Percentiles rank a stretch among this genome's conserved stretches.
Evolutionary conservation across 78 protist genomes (phyloP).

Genomic region (Planoprotostelium fungivorum): DNA sequence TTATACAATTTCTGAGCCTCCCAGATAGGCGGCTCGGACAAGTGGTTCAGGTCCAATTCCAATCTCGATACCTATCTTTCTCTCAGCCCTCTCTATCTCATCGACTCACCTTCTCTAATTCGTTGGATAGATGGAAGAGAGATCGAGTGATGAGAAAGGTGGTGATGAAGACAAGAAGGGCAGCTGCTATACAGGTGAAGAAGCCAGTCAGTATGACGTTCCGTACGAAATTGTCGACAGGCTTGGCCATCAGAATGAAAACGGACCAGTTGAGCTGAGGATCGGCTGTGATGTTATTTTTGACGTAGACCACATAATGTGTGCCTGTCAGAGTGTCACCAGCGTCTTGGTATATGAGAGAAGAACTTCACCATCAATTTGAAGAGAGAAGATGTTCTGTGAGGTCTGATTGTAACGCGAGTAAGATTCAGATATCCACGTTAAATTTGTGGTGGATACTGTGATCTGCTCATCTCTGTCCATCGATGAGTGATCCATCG

Average conservation of each 20-base stretch:
- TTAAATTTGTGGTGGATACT: too few species aligned
- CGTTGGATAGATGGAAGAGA: not conserved
- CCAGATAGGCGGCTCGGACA: not conserved
- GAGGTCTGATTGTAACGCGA: too few species aligned
- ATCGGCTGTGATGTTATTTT: too few species aligned
- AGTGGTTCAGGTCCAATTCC: not conserved
- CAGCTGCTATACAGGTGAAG: not conserved
- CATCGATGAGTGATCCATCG: too few species aligned
- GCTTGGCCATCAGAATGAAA: not conserved
- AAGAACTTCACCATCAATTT: too few species aligned
- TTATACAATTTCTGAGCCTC: not conserved
- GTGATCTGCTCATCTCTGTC: too few species aligned
- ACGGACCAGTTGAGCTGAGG: not conserved
- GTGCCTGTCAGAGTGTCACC: too few species aligned
- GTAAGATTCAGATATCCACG: too few species aligned
- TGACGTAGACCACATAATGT: too few species aligned
- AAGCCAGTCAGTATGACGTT: not conserved
- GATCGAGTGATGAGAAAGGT: not conserved
- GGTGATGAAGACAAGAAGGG: not conserved
- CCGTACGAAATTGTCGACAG: not conserved
- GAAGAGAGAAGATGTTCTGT: too few species aligned
- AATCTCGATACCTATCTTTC: not conserved
- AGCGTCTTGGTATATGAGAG: too few species aligned
- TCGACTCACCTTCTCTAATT: not conserved
- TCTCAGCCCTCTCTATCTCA: not conserved